These are phyloP conservation scores for Beta macrorhiza DNA, from an alignment of 179 eudicot genomes.

Conservation along the genomic window DNA sequence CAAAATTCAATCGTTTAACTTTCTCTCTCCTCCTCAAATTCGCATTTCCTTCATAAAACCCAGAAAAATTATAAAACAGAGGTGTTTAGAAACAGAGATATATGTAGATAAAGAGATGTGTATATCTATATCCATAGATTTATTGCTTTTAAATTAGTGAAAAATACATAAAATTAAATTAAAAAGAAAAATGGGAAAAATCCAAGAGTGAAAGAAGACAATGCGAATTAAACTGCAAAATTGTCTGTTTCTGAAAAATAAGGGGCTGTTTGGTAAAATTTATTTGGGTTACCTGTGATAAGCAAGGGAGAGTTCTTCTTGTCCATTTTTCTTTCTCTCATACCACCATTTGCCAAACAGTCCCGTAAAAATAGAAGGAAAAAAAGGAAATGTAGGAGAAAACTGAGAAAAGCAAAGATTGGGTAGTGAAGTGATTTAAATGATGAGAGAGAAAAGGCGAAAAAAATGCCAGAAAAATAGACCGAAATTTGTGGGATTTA, in stretches of 20 bases:
- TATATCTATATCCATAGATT: not conserved
- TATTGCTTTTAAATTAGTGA: constrained; percentile 2
- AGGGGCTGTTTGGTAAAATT: constrained; percentile 14
- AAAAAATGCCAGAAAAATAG: not conserved
- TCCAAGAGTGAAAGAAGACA: not conserved
- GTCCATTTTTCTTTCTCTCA: constrained; percentile 11
- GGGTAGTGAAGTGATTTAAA: too few relatives aligned
- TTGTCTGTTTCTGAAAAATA: constrained; percentile 18
- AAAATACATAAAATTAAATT: not conserved
- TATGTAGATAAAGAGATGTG: not conserved
- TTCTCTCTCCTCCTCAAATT: constrained; percentile 16
- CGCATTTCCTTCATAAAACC: constrained; percentile 8
- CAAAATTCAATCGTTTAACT: constrained; percentile 23
- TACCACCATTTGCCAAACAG: too few relatives aligned
- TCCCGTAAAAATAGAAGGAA: too few relatives aligned
- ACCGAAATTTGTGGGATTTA: not conserved
- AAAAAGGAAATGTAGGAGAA: too few relatives aligned
- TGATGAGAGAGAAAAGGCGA: not conserved
- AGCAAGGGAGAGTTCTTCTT: not conserved
- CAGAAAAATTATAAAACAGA: constrained; percentile 16
- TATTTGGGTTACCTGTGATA: constrained; percentile 9
- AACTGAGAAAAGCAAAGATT: too few relatives aligned
- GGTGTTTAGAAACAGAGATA: constrained; percentile 15
- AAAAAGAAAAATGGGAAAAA: not conserved
- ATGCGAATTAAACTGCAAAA: not conserved